Evolutionary conservation across 306 rosid species (phyloP).

Genomic region (Vigna radiata): DNA sequence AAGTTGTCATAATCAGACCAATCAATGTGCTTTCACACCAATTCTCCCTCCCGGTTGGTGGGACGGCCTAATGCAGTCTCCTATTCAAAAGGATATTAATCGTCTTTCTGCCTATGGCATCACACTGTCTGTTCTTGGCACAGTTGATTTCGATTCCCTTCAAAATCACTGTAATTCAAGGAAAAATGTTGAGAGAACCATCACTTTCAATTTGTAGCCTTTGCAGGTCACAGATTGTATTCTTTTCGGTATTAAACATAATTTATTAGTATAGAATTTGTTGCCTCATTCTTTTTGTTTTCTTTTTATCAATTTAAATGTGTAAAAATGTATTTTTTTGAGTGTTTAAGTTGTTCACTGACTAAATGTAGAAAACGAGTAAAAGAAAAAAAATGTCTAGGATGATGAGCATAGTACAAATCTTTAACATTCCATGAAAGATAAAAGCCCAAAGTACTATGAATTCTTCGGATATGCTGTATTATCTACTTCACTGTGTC

Average conservation of each 20-base stretch:
- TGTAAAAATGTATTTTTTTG: background rate
- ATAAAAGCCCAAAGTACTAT: too few relatives aligned
- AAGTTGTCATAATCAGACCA: constrained; percentile 72
- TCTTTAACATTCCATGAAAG: background rate
- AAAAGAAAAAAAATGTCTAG: background rate
- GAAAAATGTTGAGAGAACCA: constrained; percentile 66
- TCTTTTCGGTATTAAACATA: constrained; percentile 2
- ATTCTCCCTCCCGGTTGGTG: constrained; percentile 96
- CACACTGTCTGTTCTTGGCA: constrained; percentile 66
- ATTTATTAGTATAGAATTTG: constrained; percentile 40
- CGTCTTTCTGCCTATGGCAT: constrained; percentile 75
- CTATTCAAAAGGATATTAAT: constrained; percentile 69
- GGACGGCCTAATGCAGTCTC: constrained; percentile 95
- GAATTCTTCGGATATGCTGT: too few relatives aligned
- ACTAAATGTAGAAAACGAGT: background rate
- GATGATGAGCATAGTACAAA: background rate
- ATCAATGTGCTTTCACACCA: constrained; percentile 88
- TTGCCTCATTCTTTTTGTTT: constrained; percentile 26
- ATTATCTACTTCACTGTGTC: too few relatives aligned
- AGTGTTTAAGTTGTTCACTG: background rate
- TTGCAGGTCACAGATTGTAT: constrained; percentile 39
- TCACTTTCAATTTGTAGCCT: constrained; percentile 63
- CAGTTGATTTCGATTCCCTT: constrained; percentile 58
- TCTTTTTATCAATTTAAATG: background rate
- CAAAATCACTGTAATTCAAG: constrained; percentile 68